A percentile compares a stretch with the other conserved stretches of the same genome.
Evolutionary conservation across 495 filamentous ascomycete genomes (phyloP).

Genomic region (Pseudevernia furfuracea): DNA sequence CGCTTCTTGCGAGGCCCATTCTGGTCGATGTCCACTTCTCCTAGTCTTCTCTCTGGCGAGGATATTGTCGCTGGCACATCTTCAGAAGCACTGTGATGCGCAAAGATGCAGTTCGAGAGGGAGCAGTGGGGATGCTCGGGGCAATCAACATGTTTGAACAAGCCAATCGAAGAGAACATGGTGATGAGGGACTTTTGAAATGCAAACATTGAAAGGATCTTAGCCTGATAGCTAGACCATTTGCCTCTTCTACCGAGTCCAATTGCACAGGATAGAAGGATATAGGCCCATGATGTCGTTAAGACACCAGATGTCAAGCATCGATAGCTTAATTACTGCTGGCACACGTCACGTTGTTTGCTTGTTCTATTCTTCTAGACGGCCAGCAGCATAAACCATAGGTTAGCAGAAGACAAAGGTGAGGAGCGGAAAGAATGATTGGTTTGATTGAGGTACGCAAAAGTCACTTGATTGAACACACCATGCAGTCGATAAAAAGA

Average conservation of each 20-base stretch:
- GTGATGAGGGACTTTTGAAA: conserved; percentile 20
- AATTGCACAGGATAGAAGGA: background rate
- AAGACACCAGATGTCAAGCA: background rate
- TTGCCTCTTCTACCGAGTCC: background rate
- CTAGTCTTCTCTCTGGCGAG: background rate
- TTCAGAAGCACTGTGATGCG: conserved; percentile 33
- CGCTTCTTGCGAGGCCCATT: conserved; percentile 14
- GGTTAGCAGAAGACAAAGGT: background rate
- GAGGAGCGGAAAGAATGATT: background rate
- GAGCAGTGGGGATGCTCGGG: conserved; percentile 50
- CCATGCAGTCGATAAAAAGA: background rate
- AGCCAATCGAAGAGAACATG: conserved; percentile 61
- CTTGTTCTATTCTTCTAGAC: background rate
- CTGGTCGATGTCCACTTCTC: conserved; percentile 2
- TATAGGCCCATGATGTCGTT: background rate
- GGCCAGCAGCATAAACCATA: background rate
- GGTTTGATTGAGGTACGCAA: background rate
- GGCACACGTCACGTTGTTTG: background rate
- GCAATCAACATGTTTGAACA: conserved; percentile 59
- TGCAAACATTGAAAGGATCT: conserved; percentile 4
- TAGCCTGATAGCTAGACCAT: background rate
- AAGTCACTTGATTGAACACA: background rate
- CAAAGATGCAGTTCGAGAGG: conserved; percentile 55
- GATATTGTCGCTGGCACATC: background rate
- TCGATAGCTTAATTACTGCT: background rate